Evolutionary conservation across 139 green algal genomes (phyloP).

Genomic region (Auxenochlorella pyrenoidosa): DNA sequence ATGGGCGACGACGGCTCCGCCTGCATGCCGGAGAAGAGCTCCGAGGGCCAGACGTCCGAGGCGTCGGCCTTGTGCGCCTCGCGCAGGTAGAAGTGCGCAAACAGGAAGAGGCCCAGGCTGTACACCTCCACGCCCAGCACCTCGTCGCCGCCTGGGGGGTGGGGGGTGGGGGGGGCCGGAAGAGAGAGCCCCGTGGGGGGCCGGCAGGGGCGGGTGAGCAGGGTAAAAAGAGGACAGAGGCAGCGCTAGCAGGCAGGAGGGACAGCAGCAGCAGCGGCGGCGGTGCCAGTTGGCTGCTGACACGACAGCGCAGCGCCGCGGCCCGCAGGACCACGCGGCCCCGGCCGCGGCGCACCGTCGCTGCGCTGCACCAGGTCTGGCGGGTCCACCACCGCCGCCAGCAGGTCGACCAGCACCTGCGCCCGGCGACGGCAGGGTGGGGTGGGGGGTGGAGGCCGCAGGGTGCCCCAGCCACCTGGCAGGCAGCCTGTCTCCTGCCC

Average conservation of each 20-base stretch:
- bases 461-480: not conserved
- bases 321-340: not conserved
- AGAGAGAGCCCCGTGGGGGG: no score
- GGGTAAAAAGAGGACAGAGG: not conserved
- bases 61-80: slow-evolving; percentile 70
- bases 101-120: slow-evolving; percentile 77
- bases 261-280: no score
- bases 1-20: slow-evolving; percentile 36
- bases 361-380: slow-evolving; percentile 34
- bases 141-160: slow-evolving; percentile 12
- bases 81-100: slow-evolving; percentile 73
- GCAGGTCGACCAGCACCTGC: slow-evolving; percentile 43
- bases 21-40: slow-evolving; percentile 13
- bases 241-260: not conserved
- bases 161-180: not conserved
- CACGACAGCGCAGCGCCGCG: not conserved
- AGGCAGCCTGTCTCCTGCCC: not conserved
- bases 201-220: not conserved
- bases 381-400: slow-evolving; percentile 28
- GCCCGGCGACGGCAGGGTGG: not conserved
- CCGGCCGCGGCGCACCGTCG: not conserved
- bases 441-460: no score
- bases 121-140: slow-evolving; percentile 55
- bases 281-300: no score
- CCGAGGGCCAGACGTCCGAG: slow-evolving; percentile 78